Evolutionary conservation across 805 yeast species (phyloP), one percentile per base, ranked within the genome.

Genomic region (Sugiyamaella marilandica): DNA sequence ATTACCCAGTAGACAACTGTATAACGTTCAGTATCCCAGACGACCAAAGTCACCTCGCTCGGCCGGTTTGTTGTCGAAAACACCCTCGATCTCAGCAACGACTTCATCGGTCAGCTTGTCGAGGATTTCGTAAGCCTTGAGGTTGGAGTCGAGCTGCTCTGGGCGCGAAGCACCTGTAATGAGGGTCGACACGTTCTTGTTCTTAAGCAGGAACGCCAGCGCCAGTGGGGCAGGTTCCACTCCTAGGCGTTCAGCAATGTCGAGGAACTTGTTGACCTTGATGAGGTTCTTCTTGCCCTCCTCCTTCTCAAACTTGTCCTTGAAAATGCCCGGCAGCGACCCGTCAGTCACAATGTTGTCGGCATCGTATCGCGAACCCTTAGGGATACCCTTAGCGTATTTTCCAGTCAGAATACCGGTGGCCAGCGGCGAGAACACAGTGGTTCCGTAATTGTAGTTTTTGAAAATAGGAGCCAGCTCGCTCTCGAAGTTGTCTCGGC

Each of bases 381-480:
- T 43, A 16, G 62, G 63, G 44, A 63, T 54, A 5, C 45, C 50
- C 37, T 59, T 58, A 53, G 59, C 56, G 57, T 65, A 65, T 55
- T 65, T 65, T n/a, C 69, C 69, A n/a, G 69, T 63, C 46, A 65
- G 51, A 32, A 65, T 16, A 21, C 69, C 69, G 51, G 65, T 60
- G n/a, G 67, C 67, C 48, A 65, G 52, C 7, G 69, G 69, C 14
- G 65, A 60, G 64, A 64, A 65, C 47, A 65, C 59, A 24, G 69
- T 65, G 43, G 68, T 60, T 11, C 69, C 69, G 54, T 65, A 65
- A 54, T 57, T 54, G 61, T 65, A 65, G 37, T 55, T 50, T 44
- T 62, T 51, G 52, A 59, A 63, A 18, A 65, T 49, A n/a, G 69
- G 69, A 14, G 46, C 56, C 43, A 61, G 58, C 54, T 65, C 69